Evolutionary conservation across 2,329 filamentous ascomycete genomes (phyloP).

Genomic region (Clonostachys byssicola): DNA sequence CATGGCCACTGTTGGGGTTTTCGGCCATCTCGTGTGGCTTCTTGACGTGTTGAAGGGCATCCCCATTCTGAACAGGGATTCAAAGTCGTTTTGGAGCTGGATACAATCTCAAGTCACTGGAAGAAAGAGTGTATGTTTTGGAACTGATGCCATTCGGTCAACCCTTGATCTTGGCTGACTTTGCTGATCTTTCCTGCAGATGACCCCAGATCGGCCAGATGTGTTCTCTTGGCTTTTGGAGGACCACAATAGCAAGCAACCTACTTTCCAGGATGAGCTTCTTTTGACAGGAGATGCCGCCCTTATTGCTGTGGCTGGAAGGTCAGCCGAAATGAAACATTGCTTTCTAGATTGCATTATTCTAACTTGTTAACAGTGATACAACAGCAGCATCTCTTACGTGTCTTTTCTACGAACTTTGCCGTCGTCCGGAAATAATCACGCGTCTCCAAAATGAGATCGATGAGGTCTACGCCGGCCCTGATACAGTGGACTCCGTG

Average conservation of each 20-base stretch:
- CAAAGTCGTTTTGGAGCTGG: background rate
- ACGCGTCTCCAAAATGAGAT: background rate
- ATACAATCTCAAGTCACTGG: too few relatives aligned
- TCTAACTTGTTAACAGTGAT: conserved; percentile 12
- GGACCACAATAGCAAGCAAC: conserved; percentile 9
- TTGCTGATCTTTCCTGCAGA: too few relatives aligned
- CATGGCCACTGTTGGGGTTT: conserved; percentile 11
- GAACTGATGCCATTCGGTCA: too few relatives aligned
- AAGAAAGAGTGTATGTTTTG: too few relatives aligned
- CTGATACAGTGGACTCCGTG: background rate
- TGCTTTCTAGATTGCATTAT: too few relatives aligned
- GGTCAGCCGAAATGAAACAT: conserved; percentile 7
- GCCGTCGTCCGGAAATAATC: conserved; percentile 11
- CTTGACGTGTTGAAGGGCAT: conserved; percentile 13
- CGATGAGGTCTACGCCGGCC: background rate
- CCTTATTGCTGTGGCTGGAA: conserved; percentile 17
- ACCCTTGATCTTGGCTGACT: too few relatives aligned
- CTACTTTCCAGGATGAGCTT: conserved; percentile 8
- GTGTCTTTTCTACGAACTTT: conserved; percentile 23
- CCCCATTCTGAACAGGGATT: conserved; percentile 10
- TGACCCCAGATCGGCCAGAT: conserved; percentile 3
- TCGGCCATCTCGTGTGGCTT: conserved; percentile 12
- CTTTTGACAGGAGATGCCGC: conserved; percentile 13
- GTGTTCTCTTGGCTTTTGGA: conserved; percentile 17
- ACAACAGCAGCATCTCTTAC: conserved; percentile 27